Evolutionary conservation across 139 green algal species (phyloP), one percentile per base, ranked within the genome.

Genomic region (Haematococcus sp.): DNA sequence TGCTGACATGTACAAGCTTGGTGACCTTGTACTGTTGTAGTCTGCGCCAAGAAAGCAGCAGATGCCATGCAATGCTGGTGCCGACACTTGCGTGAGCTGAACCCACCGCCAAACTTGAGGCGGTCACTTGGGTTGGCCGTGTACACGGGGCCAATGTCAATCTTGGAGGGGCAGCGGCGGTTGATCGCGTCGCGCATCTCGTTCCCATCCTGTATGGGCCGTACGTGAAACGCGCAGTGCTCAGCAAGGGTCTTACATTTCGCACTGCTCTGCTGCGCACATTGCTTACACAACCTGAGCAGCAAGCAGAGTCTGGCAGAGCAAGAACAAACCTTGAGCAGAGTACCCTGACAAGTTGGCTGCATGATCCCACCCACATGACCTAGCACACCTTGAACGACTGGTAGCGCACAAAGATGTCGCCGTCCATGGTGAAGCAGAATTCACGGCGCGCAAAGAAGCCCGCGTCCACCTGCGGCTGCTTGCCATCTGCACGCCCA

Each of bases 351-450:
- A n/a, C n/a, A n/a, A n/a, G n/a, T n/a, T n/a, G n/a, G n/a, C n/a
- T n/a, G n/a, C n/a, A n/a, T n/a, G n/a, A n/a, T n/a, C n/a, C n/a
- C n/a, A n/a, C n/a, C n/a, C n/a, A n/a, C n/a, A n/a, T n/a, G n/a
- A n/a, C n/a, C n/a, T n/a, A n/a, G n/a, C n/a, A n/a, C 63, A 94
- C 91, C 86, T 95, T 93, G 89, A 97, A 98, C 1, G 88, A 94
- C 81, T 98, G 93, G 82, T 99, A 99, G n/a, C 96, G 87, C 27
- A 97, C 88, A 81, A 98, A 99, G 54, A 99, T 96, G 75, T 99
- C 96, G 0, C 91, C 91, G 22, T 97, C 86, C 31, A 99, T 78
- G 0, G 96, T 99, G 86, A 98, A 99, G 87, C 94, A 99, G 63
- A 99, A 97, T 80, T 99, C 96, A 0, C 96, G 82, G 0, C 86